phyloP scores from a whole-genome alignment of 441 rosid species.

The Eruca vesicaria region DNA sequence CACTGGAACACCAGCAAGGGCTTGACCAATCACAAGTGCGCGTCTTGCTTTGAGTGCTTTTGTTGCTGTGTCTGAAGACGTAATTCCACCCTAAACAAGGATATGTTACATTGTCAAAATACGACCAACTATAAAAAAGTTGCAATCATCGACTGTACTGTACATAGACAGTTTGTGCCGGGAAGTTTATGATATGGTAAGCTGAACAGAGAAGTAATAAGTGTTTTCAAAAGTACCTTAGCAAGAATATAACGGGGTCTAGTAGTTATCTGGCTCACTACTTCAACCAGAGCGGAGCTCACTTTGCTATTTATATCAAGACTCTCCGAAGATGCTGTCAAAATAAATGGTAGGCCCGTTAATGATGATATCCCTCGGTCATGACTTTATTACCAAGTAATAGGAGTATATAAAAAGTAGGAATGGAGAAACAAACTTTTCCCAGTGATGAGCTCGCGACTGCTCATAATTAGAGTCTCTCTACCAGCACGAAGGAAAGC shows the following conservation, averaged over 20 bases:
- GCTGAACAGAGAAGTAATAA: slow-evolving; percentile 21
- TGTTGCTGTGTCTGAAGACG: slow-evolving; percentile 96
- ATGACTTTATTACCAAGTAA: neutral
- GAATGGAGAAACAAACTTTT: slow-evolving; percentile 54
- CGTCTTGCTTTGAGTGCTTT: slow-evolving; percentile 88
- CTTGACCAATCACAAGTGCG: slow-evolving; percentile 90
- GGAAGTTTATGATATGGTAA: neutral
- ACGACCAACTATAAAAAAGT: neutral
- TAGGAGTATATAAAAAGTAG: neutral
- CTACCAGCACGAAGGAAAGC: slow-evolving; percentile 58
- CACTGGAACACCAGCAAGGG: slow-evolving; percentile 93
- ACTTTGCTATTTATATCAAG: slow-evolving; percentile 92
- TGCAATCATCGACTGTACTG: slow-evolving; percentile 5
- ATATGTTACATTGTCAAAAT: slow-evolving; percentile 8
- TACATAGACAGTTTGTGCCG: slow-evolving; percentile 6
- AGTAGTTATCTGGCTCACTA: slow-evolving; percentile 69
- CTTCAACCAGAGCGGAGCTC: slow-evolving; percentile 95
- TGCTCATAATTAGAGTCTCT: slow-evolving; percentile 88
- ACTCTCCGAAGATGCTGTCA: slow-evolving; percentile 87
- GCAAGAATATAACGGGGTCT: slow-evolving; percentile 96
- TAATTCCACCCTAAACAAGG: slow-evolving; percentile 82
- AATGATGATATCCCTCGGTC: slow-evolving; percentile 9
- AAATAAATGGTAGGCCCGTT: slow-evolving; percentile 25
- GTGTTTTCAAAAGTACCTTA: slow-evolving; percentile 52
- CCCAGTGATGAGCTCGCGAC: slow-evolving; percentile 87